Percentiles rank a stretch among this genome's conserved stretches.
Evolutionary conservation across 495 filamentous ascomycete genomes (phyloP).

Genomic region (Chaetomium fimeti): DNA sequence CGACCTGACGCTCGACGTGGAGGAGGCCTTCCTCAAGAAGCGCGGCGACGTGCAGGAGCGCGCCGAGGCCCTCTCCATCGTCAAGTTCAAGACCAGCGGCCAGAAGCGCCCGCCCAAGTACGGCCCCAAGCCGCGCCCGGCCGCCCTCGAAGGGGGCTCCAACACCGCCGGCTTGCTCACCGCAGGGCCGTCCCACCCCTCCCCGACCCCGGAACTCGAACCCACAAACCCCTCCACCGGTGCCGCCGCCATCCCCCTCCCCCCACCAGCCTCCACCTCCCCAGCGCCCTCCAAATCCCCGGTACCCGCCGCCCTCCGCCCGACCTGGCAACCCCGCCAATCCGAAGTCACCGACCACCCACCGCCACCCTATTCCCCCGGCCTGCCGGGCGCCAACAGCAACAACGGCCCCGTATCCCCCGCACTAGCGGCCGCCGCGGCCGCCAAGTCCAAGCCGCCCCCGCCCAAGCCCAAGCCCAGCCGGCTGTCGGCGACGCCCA

Average conservation of each 20-base stretch:
- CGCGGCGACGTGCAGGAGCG: slow-evolving; percentile 80
- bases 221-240: not conserved
- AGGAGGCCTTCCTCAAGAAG: slow-evolving; percentile 85
- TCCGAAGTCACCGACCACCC: slow-evolving; percentile 30
- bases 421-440: slow-evolving; percentile 60
- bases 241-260: slow-evolving; percentile 21
- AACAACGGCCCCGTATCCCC: slow-evolving; percentile 21
- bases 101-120: slow-evolving; percentile 56
- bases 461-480: slow-evolving; percentile 88
- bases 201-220: not conserved
- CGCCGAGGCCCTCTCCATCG: slow-evolving; percentile 76
- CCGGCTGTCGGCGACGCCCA: slow-evolving; percentile 62
- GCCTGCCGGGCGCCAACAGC: no score
- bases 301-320: slow-evolving; percentile 8
- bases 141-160: slow-evolving; percentile 45
- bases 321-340: slow-evolving; percentile 32
- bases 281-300: slow-evolving; percentile 13
- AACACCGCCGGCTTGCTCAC: slow-evolving; percentile 45
- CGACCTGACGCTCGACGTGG: slow-evolving; percentile 82
- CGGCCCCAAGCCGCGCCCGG: slow-evolving; percentile 35
- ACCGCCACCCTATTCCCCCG: slow-evolving; percentile 59
- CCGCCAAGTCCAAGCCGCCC: slow-evolving; percentile 72
- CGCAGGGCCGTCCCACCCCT: slow-evolving; percentile 35
- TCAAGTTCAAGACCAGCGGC: slow-evolving; percentile 84
- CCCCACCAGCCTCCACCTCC: slow-evolving; percentile 4